Evolutionary conservation across 805 yeast species (phyloP), one percentile per base, ranked within the genome.

Genomic region (Cyberlindnera bimundalis): DNA sequence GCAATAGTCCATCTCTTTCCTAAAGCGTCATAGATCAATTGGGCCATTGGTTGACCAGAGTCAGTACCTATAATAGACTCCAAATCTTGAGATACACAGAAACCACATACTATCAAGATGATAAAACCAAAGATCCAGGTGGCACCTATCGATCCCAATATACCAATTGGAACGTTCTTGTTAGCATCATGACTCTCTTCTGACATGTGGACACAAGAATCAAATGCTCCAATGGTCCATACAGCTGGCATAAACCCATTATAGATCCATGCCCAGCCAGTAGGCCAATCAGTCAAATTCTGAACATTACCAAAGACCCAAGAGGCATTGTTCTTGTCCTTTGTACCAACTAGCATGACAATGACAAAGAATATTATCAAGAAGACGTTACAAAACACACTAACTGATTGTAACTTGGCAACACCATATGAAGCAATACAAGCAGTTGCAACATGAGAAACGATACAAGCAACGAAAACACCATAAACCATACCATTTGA

Each of bases 211-310:
- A 81, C 78, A 52, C 82, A 76, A 4, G 84, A 74, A 57, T 81
- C 88, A 57, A 79, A 80, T 1, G 84, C 80, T 29, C 84, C 83
- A 60, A 81, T 79, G 23, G 85, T 79, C 88, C 89, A 82, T 42
- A 80, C 73, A 5, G 79, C 76, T 0, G 86, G 80, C 74, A 78
- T 71, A 71, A 78, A 76, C 4, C 60, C 60, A 52, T 78, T 64
- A 45, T 68, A 58, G 30, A 65, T 41, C 58, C 75, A 58, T 5
- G 76, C 68, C 78, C 81, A 77, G 23, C 84, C 85, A 23, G 56
- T 62, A 5, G 76, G 66, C 78, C 83, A 79, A 18, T 66, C 69
- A 20, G 76, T 64, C 36, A 55, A 57, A 55, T 77, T 78, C 14
- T 68, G 62, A 32, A 71, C 65, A 35, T 68, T 56, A 21, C 77